A percentile compares a stretch with the other conserved stretches of the same genome.
Conservation (phyloP, 2,329 filamentous ascomycete species). For the Nothophaeocryptopus gaeumannii region DNA sequence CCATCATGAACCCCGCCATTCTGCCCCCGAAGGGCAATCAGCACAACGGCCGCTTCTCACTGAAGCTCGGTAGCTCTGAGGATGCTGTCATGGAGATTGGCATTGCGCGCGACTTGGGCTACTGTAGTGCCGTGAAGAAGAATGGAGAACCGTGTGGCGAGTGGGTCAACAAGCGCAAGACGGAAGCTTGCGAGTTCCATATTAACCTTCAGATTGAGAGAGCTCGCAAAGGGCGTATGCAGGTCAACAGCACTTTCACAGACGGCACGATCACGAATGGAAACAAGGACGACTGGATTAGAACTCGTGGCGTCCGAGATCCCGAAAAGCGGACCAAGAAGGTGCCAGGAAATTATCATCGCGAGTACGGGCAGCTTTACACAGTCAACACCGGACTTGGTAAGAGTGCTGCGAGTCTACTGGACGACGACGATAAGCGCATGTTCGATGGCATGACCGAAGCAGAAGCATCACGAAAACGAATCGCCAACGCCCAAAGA, state of each 20-base stretch:
- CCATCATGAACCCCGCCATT: constrained; percentile 85
- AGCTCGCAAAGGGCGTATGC: constrained; percentile 65
- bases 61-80: constrained; percentile 79
- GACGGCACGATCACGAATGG: constrained; percentile 11
- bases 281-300: constrained; percentile 9
- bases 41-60: constrained; percentile 78
- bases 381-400: constrained; percentile 35
- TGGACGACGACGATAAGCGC: constrained; percentile 62
- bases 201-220: constrained; percentile 77
- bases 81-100: constrained; percentile 92
- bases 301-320: constrained; percentile 12
- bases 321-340: constrained; percentile 18
- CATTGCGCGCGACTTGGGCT: constrained; percentile 77
- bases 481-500: constrained; percentile 64
- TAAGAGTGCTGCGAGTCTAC: constrained; percentile 57
- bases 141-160: constrained; percentile 75
- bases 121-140: constrained; percentile 79
- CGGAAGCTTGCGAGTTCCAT: constrained; percentile 90
- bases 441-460: constrained; percentile 51
- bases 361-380: constrained; percentile 52
- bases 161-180: constrained; percentile 87
- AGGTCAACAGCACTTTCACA: constrained; percentile 67
- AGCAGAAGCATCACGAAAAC: constrained; percentile 64
- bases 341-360: constrained; percentile 53
- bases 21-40: constrained; percentile 78